Evolutionary conservation across 495 filamentous ascomycete genomes (phyloP), one percentile per base, ranked within the genome.

Genomic region (Aspergillus asperescens): DNA sequence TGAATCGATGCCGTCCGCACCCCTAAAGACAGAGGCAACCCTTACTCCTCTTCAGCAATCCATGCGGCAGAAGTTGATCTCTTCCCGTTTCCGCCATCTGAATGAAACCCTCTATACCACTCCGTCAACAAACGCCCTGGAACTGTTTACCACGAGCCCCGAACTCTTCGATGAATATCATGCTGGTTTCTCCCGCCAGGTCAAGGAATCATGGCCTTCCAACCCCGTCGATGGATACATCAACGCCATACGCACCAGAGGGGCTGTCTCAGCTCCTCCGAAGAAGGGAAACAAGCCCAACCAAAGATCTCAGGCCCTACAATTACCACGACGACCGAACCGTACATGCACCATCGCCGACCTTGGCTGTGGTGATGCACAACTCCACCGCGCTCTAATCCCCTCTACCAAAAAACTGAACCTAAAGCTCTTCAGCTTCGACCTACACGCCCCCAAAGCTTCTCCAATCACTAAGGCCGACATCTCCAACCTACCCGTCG

Each of bases 91-190:
- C 81, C 90, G 93, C 58, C 89, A 96, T 66, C 81, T 98, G 54
- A 98, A 98, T 72, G 84, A 98, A 71, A 90, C 87, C 4, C 86
- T 97, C 20, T 96, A 97, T 69, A 96, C 91, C 9, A 89, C 86
- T 5, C 86, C 90, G 13, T 98, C 93, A 1, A 67, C 73, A 37
- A 80, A 90, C 42, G 84, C 91, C 13, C 80, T 92, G 50, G 65
- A 80, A 50, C 80, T 96, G 32, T 97, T 97, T 75, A 66, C 76
- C 34, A 67, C 83, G 7, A 87, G 85, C 52, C 93, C 93, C 0
- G 88, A 93, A 55, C 86, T 96, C 73, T 98, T 96, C 73, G 74
- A 80, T 35, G 89, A 96, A 62, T 98, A 98, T 68, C 93, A 98
- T 68, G 82, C 84, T 38, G 93, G 93, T 15, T 97, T 98, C 78